These are phyloP conservation scores for Selaginella tamariscina DNA, from an alignment of 75 land plant genomes.

Conservation along the genomic window DNA sequence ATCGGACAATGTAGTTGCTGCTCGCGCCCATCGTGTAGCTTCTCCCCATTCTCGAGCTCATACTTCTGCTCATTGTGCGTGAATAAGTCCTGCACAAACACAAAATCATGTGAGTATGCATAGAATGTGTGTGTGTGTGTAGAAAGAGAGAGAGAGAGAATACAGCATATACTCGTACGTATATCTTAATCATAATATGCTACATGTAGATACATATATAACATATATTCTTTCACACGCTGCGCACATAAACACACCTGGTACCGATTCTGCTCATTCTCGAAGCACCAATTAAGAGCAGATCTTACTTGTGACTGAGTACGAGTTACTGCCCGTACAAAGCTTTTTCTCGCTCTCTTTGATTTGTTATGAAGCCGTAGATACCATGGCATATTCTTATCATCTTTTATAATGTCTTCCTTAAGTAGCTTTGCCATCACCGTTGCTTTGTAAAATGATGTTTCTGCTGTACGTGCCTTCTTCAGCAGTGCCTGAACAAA, in stretches of 20 bases:
- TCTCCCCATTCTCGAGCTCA: too few relatives aligned
- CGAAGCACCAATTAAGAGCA: neutral
- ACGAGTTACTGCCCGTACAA: neutral
- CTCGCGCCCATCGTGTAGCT: neutral
- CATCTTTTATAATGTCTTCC: conserved; percentile 24
- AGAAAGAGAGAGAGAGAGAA: too few relatives aligned
- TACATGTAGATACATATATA: too few relatives aligned
- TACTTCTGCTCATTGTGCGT: neutral
- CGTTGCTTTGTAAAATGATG: conserved; percentile 31
- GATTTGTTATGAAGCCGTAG: neutral
- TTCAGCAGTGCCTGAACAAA: conserved; percentile 17
- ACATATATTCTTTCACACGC: too few relatives aligned
- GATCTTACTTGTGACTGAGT: neutral
- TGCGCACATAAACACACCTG: too few relatives aligned
- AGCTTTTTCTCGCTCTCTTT: neutral
- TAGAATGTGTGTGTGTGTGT: too few relatives aligned
- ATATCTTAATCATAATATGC: too few relatives aligned
- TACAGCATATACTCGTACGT: too few relatives aligned
- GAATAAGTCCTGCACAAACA: neutral
- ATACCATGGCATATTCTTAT: conserved; percentile 19
- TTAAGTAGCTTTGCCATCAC: conserved; percentile 26
- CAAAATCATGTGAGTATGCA: too few relatives aligned
- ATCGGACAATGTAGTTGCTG: neutral
- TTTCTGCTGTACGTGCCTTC: conserved; percentile 14
- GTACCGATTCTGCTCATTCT: neutral